Evolutionary conservation across 768 basidiomycete genomes (phyloP).

Genomic region (Zangia roseola): DNA sequence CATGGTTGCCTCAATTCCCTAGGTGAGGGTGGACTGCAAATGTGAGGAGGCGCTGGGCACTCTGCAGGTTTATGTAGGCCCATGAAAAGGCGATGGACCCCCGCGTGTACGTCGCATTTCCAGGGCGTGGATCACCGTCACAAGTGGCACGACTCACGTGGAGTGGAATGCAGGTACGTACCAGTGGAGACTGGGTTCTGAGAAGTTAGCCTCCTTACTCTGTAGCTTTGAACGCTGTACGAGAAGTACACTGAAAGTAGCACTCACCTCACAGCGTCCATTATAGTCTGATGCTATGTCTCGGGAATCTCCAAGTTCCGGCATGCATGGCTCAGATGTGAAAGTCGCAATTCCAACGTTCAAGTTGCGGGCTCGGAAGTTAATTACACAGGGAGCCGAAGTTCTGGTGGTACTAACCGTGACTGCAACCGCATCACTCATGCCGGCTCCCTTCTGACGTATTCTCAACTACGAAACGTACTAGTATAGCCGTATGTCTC

Average conservation of each 20-base stretch:
- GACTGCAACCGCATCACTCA: background rate
- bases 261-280: no score
- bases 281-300: conserved; percentile 11
- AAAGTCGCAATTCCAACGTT: no score
- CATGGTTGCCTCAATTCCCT: conserved; percentile 14
- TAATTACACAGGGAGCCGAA: conserved; percentile 7
- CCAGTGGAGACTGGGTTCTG: no score
- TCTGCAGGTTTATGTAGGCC: conserved; percentile 26
- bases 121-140: conserved; percentile 16
- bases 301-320: background rate
- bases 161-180: conserved; percentile 11
- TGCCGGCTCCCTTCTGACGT: conserved; percentile 10
- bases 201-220: no score
- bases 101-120: conserved; percentile 30
- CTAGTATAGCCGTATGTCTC: conserved; percentile 4
- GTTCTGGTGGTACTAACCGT: background rate
- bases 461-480: conserved; percentile 10
- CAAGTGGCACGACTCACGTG: conserved; percentile 19
- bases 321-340: no score
- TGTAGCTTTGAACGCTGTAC: no score
- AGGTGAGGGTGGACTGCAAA: conserved; percentile 12
- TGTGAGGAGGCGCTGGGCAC: conserved; percentile 9
- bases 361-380: background rate
- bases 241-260: no score
- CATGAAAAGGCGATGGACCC: conserved; percentile 9